These are phyloP conservation scores for Blastocystis sp. DNA, from an alignment of 352 stramenopile species.

Conservation along the genomic window DNA sequence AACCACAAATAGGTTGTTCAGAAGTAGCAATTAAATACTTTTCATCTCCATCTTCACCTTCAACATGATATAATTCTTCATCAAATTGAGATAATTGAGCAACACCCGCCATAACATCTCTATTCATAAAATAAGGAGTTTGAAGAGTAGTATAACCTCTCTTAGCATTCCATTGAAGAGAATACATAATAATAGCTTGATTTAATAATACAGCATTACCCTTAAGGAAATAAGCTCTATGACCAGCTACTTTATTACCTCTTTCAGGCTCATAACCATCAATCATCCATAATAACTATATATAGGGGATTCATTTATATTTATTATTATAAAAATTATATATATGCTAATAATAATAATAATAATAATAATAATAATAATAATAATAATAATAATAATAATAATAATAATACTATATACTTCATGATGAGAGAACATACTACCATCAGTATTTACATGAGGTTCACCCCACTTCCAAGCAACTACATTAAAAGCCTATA, in stretches of 20 bases:
- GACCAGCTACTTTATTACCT: conserved; percentile 76
- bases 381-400: not conserved
- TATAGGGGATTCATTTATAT: conserved; percentile 65
- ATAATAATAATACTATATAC: conserved; percentile 22
- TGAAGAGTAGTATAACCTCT: conserved; percentile 88
- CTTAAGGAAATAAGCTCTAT: conserved; percentile 95
- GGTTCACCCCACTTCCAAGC: conserved; percentile 32
- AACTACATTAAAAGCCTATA: conserved; percentile 44
- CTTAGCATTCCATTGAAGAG: conserved; percentile 78
- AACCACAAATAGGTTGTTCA: conserved; percentile 95
- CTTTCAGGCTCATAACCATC: conserved; percentile 91
- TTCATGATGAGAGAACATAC: conserved; percentile 40
- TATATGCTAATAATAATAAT: no score
- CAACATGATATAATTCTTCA: conserved; percentile 97
- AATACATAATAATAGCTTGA: conserved; percentile 95
- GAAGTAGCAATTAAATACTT: conserved; percentile 99
- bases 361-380: not conserved
- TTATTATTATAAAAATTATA: conserved; percentile 46
- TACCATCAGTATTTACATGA: conserved; percentile 29
- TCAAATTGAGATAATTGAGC: conserved; percentile 98
- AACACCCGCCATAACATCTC: conserved; percentile 87
- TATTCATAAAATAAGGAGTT: conserved; percentile 99
- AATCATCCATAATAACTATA: conserved; percentile 88
- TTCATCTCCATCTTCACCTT: conserved; percentile 52
- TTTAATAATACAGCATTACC: conserved; percentile 90